phyloP scores from a whole-genome alignment of 2,329 filamentous ascomycete genomes.

The Peltaster fructicola region DNA sequence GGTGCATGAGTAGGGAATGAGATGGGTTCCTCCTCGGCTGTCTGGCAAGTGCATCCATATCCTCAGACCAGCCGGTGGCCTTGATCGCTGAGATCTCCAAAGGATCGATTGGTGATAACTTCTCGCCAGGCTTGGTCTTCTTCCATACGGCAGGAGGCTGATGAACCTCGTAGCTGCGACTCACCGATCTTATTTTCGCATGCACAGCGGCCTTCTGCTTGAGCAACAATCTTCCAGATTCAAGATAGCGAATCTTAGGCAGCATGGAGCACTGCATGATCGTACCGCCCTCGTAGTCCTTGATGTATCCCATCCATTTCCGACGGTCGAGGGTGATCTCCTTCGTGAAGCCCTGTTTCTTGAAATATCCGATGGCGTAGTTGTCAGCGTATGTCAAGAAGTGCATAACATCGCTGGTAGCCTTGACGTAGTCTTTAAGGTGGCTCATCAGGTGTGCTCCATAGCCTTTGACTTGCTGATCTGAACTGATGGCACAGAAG shows the following conservation, averaged over 20 bases:
- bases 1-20: constrained; percentile 80
- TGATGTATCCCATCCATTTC: constrained; percentile 99
- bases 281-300: constrained; percentile 95
- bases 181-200: constrained; percentile 85
- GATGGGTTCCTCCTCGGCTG: constrained; percentile 92
- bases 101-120: constrained; percentile 57
- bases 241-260: constrained; percentile 82
- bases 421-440: constrained; percentile 94
- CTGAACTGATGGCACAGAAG: constrained; percentile 92
- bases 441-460: constrained; percentile 97
- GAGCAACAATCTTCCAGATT: constrained; percentile 78
- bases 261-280: constrained; percentile 99
- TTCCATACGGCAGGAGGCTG: constrained; percentile 73
- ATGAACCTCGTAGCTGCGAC: constrained; percentile 75
- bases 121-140: constrained; percentile 33
- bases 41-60: constrained; percentile 93
- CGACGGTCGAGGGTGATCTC: constrained; percentile 83
- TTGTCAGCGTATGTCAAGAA: constrained; percentile 98
- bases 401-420: constrained; percentile 92
- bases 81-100: constrained; percentile 73
- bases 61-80: constrained; percentile 82
- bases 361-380: constrained; percentile 97
- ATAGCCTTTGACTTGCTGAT: constrained; percentile 97
- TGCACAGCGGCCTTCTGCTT: constrained; percentile 95
- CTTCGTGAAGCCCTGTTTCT: constrained; percentile 98